Evolutionary conservation across 305 asterid species (phyloP).

Genomic region (Solanum hybrid): DNA sequence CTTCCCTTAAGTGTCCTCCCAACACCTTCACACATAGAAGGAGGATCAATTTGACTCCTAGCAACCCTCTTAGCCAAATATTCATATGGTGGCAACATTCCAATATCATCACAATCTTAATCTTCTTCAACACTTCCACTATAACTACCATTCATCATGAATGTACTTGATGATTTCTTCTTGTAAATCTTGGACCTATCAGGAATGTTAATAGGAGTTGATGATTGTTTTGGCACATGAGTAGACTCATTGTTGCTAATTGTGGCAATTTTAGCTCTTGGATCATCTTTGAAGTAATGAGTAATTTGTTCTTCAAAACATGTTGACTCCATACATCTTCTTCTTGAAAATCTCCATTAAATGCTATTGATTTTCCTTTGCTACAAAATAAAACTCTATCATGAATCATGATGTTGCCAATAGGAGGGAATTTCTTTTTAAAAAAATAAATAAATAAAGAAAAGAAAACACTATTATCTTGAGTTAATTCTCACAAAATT

Average conservation of each 20-base stretch:
- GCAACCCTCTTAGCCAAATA: too few species aligned
- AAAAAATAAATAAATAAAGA: too few species aligned
- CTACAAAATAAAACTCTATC: neutral
- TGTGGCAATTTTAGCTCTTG: neutral
- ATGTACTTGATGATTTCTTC: neutral
- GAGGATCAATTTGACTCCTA: too few species aligned
- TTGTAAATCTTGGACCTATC: neutral
- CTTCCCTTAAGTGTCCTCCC: neutral
- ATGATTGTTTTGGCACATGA: neutral
- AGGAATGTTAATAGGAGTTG: neutral
- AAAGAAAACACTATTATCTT: too few species aligned
- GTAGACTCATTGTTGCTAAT: neutral
- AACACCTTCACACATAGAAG: too few species aligned
- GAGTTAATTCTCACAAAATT: too few species aligned
- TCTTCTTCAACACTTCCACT: slow-evolving; percentile 8
- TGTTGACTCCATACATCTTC: neutral
- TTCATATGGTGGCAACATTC: too few species aligned
- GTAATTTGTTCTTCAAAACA: neutral
- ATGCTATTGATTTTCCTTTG: neutral
- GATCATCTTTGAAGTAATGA: neutral
- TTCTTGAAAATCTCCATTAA: neutral
- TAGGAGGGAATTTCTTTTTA: neutral
- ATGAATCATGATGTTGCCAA: neutral
- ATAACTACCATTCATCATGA: neutral
- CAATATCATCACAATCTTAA: too few species aligned